Conservation (phyloP, 352 stramenopile genomes). For the Stramenopiles sp. region DNA sequence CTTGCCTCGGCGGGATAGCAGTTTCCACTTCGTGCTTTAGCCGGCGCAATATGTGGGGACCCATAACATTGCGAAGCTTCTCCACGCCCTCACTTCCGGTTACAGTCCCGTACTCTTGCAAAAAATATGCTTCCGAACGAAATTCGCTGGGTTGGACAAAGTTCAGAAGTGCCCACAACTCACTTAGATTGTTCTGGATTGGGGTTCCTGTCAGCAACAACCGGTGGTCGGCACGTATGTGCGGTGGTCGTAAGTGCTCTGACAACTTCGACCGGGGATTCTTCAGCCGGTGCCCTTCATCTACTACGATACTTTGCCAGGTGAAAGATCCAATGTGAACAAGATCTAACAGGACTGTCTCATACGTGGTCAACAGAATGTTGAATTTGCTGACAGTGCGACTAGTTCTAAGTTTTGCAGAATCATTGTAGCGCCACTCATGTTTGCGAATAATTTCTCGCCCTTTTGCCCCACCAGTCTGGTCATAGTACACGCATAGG, state of each 20-base stretch:
- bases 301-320: not conserved
- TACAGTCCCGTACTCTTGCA: constrained; percentile 4
- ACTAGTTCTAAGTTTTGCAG: not conserved
- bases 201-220: constrained; percentile 81
- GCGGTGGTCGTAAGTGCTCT: not conserved
- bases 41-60: constrained; percentile 3
- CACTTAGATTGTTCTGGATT: constrained; percentile 23
- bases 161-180: constrained; percentile 17
- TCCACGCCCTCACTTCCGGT: constrained; percentile 18
- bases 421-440: constrained; percentile 76
- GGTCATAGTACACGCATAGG: constrained; percentile 95
- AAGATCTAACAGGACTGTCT: constrained; percentile 71
- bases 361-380: constrained; percentile 90
- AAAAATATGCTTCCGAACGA: constrained; percentile 12
- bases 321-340: not conserved
- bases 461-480: constrained; percentile 50
- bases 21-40: constrained; percentile 54
- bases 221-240: constrained; percentile 53
- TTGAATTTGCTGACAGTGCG: constrained; percentile 63
- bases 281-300: constrained; percentile 13
- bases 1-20: constrained; percentile 84
- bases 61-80: not conserved
- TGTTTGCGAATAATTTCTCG: constrained; percentile 76
- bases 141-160: constrained; percentile 25
- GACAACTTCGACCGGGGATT: not conserved